Percentiles rank a stretch among this genome's conserved stretches.
Evolutionary conservation across 345 rosid genomes (phyloP).

Genomic region (Hibiscus trionum): DNA sequence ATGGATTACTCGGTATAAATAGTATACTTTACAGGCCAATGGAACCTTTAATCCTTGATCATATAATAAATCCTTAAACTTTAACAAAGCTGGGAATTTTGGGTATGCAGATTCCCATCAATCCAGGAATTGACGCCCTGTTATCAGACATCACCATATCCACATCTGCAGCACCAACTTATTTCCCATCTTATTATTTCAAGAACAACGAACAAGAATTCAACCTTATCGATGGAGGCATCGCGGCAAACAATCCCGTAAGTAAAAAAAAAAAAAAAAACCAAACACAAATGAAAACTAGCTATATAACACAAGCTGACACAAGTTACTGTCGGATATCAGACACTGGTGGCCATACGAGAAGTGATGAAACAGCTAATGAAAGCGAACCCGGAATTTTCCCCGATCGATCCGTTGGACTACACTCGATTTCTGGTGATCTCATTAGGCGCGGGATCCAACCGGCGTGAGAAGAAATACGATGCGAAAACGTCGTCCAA

Average conservation of each 20-base stretch:
- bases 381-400: constrained; percentile 41
- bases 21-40: too few relatives aligned
- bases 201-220: constrained; percentile 36
- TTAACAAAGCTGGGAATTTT: not conserved
- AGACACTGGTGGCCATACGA: constrained; percentile 60
- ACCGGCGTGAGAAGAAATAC: constrained; percentile 30
- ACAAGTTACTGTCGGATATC: not conserved
- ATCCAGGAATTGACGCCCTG: constrained; percentile 37
- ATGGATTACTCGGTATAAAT: too few relatives aligned
- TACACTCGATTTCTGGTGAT: constrained; percentile 49
- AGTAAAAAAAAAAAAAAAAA: not conserved
- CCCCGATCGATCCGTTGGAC: constrained; percentile 31
- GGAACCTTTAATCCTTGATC: too few relatives aligned
- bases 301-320: not conserved
- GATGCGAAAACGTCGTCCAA: constrained; percentile 37
- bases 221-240: constrained; percentile 63
- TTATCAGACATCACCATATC: constrained; percentile 58
- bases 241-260: constrained; percentile 73
- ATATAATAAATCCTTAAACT: too few relatives aligned
- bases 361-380: constrained; percentile 50
- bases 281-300: not conserved
- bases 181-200: constrained; percentile 51
- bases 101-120: constrained; percentile 18
- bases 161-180: constrained; percentile 76
- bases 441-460: constrained; percentile 57